These are phyloP conservation scores for Geotrichum klebahnii DNA, from an alignment of 1,139 yeast genomes.

Conservation along the genomic window DNA sequence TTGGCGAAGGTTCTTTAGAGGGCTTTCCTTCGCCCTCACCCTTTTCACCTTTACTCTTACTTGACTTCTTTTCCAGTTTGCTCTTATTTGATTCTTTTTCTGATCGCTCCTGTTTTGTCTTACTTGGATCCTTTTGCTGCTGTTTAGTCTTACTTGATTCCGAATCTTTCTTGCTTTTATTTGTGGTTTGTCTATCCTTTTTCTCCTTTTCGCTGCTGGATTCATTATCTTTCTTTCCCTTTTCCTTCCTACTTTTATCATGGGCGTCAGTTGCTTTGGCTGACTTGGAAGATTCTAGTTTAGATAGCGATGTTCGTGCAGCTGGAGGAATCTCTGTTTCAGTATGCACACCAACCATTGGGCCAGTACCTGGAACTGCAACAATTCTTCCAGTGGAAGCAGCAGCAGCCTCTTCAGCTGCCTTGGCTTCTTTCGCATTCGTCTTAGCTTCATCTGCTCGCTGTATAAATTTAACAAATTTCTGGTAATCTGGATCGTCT, in stretches of 20 bases:
- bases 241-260: not conserved
- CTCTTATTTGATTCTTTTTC: no score
- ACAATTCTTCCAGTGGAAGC: constrained; percentile 19
- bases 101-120: no score
- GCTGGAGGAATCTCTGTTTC: constrained; percentile 18
- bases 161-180: no score
- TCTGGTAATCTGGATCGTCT: constrained; percentile 25
- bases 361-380: constrained; percentile 21
- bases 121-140: no score
- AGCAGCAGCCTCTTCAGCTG: constrained; percentile 15
- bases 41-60: constrained; percentile 1
- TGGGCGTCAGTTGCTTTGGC: constrained; percentile 1
- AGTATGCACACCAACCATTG: constrained; percentile 19
- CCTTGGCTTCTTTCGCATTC: constrained; percentile 5
- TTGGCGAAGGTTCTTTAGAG: not conserved
- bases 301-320: constrained; percentile 2
- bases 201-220: constrained; percentile 13
- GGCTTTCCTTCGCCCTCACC: constrained; percentile 2
- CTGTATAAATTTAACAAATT: constrained; percentile 24
- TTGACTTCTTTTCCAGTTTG: not conserved
- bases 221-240: constrained; percentile 14
- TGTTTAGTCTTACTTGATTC: no score
- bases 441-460: not conserved
- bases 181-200: constrained; percentile 18
- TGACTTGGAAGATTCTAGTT: constrained; percentile 1